These are phyloP conservation scores for Lepidium campestre DNA, from an alignment of 441 rosid genomes.

Conservation along the genomic window DNA sequence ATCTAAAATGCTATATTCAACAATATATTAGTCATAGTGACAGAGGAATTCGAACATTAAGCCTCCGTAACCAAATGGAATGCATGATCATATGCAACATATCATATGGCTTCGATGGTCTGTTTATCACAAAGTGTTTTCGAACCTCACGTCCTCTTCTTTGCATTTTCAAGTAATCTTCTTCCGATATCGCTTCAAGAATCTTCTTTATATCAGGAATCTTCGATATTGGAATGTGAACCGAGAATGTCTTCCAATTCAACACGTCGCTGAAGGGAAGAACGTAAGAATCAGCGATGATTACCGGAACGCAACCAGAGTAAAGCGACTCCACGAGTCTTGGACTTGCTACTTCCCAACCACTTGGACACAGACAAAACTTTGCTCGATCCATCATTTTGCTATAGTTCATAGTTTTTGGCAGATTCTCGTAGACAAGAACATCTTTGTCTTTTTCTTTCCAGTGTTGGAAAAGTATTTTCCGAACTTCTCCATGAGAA, in stretches of 20 bases:
- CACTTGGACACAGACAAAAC: slow-evolving; percentile 83
- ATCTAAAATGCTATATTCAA: background rate
- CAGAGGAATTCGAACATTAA: slow-evolving; percentile 42
- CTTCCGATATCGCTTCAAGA: slow-evolving; percentile 31
- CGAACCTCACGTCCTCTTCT: slow-evolving; percentile 47
- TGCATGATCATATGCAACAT: slow-evolving; percentile 69
- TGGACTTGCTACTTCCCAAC: slow-evolving; percentile 84
- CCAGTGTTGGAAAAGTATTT: slow-evolving; percentile 52
- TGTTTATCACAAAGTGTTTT: slow-evolving; percentile 59
- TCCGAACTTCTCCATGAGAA: slow-evolving; percentile 48
- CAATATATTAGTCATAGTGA: background rate
- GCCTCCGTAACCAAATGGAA: slow-evolving; percentile 78
- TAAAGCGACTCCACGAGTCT: slow-evolving; percentile 53
- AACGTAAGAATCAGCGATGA: slow-evolving; percentile 57
- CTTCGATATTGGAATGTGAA: slow-evolving; percentile 43
- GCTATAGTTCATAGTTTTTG: slow-evolving; percentile 47
- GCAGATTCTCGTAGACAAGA: slow-evolving; percentile 49
- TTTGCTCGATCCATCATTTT: slow-evolving; percentile 48
- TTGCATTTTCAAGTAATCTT: slow-evolving; percentile 43
- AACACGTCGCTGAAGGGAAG: slow-evolving; percentile 75
- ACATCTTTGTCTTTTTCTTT: slow-evolving; percentile 44
- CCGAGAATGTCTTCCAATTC: slow-evolving; percentile 57
- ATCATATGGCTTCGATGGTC: slow-evolving; percentile 67
- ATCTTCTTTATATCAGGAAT: slow-evolving; percentile 59
- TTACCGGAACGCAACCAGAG: slow-evolving; percentile 73